Base-by-base conservation (phyloP, 768 basidiomycete genomes). In the Lactarius sanguifluus region DNA sequence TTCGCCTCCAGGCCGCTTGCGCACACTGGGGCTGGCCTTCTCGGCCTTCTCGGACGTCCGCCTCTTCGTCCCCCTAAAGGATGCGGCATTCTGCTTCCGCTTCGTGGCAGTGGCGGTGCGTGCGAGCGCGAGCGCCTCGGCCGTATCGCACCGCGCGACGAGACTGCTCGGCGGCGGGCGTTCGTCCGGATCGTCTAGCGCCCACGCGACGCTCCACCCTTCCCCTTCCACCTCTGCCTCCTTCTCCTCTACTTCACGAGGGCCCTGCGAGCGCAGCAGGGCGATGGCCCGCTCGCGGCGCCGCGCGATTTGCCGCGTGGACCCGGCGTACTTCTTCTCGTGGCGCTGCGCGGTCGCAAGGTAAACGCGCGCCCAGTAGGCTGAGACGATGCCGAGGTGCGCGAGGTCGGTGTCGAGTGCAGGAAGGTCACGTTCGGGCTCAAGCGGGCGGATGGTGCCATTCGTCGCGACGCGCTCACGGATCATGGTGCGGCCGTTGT, bases 151-250 rank as follows among this genome's bases (percentile, higher is more conserved):
- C 64, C 94, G 80, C 20, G 91, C 87, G 34, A 92, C 91, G 70
- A 98, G 92, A 62, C 94, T 94, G 72, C 90, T 92, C 5, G 96
- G 92, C 5, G 96, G 96, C 3, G 96, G 96, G 38, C 81, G 80
- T 77, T 97, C 95, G 59, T 84, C 79, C 13, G 81, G n/a, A 6
- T 61, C 85, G 68, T 92, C 89, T 64, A 94, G 76, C 6, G 88
- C 92, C 94, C 91, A 97, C 20, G 87, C 86, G 89, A 92, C 94
- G 36, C 81, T 83, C 88, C 88, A 91, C 68, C 82, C 83, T 56
- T 81, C 85, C 32, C 83, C 45, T 23, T 12, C 34, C 32, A 3
- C 28, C 1, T 32, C 30, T 1, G 30, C 45, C 18, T 1, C 20
- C 18, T 10, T 9, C 43, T 45, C 43, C 20, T 32, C 30, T 32